These are phyloP conservation scores for Solanum lycopersicoides DNA, from an alignment of 257 asterid genomes.

Conservation along the genomic window DNA sequence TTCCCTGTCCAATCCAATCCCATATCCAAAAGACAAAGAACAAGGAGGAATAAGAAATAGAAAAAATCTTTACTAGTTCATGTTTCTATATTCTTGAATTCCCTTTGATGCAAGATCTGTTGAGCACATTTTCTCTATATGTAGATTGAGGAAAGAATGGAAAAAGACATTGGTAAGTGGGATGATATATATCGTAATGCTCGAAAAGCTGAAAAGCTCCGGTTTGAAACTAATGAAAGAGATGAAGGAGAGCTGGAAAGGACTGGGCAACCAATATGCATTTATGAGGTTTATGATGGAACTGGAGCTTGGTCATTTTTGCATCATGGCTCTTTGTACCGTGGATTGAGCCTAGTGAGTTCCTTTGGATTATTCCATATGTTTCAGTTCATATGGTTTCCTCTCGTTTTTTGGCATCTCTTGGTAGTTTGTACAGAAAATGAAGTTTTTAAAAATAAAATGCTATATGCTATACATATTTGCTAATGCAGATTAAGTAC, in stretches of 20 bases:
- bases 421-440: neutral
- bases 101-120: neutral
- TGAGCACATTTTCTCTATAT: slow-evolving; percentile 18
- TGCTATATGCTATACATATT: neutral
- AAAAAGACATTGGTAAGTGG: slow-evolving; percentile 76
- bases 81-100: neutral
- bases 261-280: slow-evolving; percentile 91
- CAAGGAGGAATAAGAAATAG: neutral
- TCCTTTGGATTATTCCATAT: neutral
- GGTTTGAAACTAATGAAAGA: slow-evolving; percentile 81
- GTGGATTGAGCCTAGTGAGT: slow-evolving; percentile 96
- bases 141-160: slow-evolving; percentile 96
- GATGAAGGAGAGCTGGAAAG: slow-evolving; percentile 99
- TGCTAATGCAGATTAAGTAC: neutral
- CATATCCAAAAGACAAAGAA: neutral
- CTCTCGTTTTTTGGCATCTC: neutral
- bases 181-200: slow-evolving; percentile 87
- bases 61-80: neutral
- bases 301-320: slow-evolving; percentile 94
- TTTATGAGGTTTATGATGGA: slow-evolving; percentile 89
- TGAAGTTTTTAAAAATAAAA: neutral
- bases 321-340: slow-evolving; percentile 96
- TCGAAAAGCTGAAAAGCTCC: slow-evolving; percentile 87
- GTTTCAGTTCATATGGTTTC: neutral
- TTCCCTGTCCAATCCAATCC: neutral